A percentile compares a stretch with the other conserved stretches of the same genome.
Conservation (phyloP, 2,329 filamentous ascomycete genomes). For the Aspergillus vadensis region DNA sequence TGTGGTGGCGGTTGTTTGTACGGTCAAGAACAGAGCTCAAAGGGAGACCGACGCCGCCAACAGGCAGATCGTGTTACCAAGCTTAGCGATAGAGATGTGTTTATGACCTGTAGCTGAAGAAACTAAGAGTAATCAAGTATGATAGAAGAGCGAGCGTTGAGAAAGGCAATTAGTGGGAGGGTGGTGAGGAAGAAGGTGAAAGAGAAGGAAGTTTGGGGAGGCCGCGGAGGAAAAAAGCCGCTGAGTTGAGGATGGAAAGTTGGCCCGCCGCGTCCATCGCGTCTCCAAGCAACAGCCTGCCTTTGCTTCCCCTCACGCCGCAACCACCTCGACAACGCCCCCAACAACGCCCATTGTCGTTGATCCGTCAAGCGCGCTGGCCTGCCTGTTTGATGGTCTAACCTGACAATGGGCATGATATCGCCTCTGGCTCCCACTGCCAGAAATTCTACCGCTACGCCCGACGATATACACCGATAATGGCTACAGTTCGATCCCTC, state of each 20-base stretch:
- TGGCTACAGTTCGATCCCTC: conserved; percentile 89
- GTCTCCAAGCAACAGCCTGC: conserved; percentile 23
- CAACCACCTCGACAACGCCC: neutral
- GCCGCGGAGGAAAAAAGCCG: conserved; percentile 28
- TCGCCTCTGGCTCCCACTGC: conserved; percentile 26
- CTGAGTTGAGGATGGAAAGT: conserved; percentile 22
- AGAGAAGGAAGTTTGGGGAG: conserved; percentile 9
- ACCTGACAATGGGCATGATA: conserved; percentile 33
- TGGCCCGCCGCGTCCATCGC: conserved; percentile 32
- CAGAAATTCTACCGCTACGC: conserved; percentile 24
- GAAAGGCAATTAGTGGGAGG: neutral
- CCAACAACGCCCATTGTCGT: neutral
- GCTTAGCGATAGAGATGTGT: neutral
- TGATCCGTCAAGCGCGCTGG: neutral
- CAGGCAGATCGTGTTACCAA: neutral
- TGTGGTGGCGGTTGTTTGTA: conserved; percentile 8
- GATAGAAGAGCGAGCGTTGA: neutral
- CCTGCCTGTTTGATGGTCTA: neutral
- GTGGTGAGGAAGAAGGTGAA: conserved; percentile 14
- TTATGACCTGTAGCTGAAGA: neutral
- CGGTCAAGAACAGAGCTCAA: neutral
- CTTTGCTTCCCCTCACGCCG: conserved; percentile 18
- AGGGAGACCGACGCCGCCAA: conserved; percentile 1
- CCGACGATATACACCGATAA: conserved; percentile 47
- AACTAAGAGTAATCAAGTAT: neutral